Evolutionary conservation across 305 asterid genomes (phyloP), one percentile per base, ranked within the genome.

Genomic region (Withania somnifera): DNA sequence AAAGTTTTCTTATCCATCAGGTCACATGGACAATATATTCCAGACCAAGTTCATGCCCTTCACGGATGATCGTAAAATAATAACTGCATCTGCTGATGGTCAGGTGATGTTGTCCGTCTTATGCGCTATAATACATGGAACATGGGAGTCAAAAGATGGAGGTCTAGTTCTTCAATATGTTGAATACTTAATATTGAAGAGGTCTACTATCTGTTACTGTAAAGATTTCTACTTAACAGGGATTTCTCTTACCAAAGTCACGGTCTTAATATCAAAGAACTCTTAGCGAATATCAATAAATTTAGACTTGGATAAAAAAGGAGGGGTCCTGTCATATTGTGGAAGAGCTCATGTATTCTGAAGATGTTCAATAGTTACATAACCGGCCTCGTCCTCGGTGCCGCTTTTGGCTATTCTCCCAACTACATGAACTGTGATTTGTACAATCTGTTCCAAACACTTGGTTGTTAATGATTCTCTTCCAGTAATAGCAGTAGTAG

Each of bases 41-140:
- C 95, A 93, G 88, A 87, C 94, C 63, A 92, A 87, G 84, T 81
- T 93, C 88, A 88, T 92, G 97, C 97, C 97, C 40, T 90, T 90
- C 83, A 83, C 89, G 6, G 91, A 93, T 69, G 97, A 93, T 82
- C 88, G 90, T 32, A 88, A 86, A 81, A 89, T 93, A 73, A 87
- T 93, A 63, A 85, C 97, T 64, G 86, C 94, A 75, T 77, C 94
- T 82, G 95, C 97, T 52, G 97, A 93, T 89, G 91, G 94, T 77
- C 95, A 91, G 98, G 97, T 92, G 78, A 81, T 66, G 64, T 75
- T 50, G 9, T 7, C 54, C 0, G 9, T 75, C 63, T 11, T 28
- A 50, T 17, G 10, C 40, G 1, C 45, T 50, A 50, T 50, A 50
- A 28, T 50, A 50, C 28, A 10, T 50, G 61, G 45, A 17, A 75